phyloP scores from a whole-genome alignment of 2,329 filamentous ascomycete genomes.

The Dothiorella sarmentorum region DNA sequence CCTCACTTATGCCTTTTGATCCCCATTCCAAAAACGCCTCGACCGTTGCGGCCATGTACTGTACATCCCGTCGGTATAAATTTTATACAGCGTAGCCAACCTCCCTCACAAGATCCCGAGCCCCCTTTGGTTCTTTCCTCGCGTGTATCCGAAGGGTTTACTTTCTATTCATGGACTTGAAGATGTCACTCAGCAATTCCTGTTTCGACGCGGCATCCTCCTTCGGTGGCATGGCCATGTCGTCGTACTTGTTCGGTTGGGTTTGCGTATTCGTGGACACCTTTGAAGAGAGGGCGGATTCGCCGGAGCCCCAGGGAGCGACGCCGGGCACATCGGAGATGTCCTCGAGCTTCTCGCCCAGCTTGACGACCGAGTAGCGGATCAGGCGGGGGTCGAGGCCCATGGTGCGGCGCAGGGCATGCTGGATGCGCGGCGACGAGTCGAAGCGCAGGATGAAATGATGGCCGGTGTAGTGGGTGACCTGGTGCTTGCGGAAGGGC shows the following conservation, averaged over 20 bases:
- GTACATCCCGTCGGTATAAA: constrained; percentile 3
- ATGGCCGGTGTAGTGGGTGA: constrained; percentile 78
- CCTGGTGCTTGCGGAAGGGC: constrained; percentile 74
- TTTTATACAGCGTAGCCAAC: constrained; percentile 1
- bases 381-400: constrained; percentile 88
- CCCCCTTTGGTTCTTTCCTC: neutral
- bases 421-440: constrained; percentile 67
- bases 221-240: neutral
- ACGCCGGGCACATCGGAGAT: constrained; percentile 55
- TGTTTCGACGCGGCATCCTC: neutral
- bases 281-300: neutral
- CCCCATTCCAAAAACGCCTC: constrained; percentile 11
- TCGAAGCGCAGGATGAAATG: constrained; percentile 99
- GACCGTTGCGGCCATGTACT: constrained; percentile 1
- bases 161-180: too few species aligned
- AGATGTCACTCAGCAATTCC: neutral
- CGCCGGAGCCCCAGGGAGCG: constrained; percentile 15
- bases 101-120: neutral
- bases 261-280: neutral
- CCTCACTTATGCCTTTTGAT: neutral
- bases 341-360: constrained; percentile 65
- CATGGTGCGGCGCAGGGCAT: constrained; percentile 70
- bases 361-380: constrained; percentile 78
- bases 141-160: neutral
- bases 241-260: neutral